A percentile compares a stretch with the other conserved stretches of the same genome.
Evolutionary conservation across 2,329 filamentous ascomycete genomes (phyloP).

Genomic region (Diplodia scrobiculata): DNA sequence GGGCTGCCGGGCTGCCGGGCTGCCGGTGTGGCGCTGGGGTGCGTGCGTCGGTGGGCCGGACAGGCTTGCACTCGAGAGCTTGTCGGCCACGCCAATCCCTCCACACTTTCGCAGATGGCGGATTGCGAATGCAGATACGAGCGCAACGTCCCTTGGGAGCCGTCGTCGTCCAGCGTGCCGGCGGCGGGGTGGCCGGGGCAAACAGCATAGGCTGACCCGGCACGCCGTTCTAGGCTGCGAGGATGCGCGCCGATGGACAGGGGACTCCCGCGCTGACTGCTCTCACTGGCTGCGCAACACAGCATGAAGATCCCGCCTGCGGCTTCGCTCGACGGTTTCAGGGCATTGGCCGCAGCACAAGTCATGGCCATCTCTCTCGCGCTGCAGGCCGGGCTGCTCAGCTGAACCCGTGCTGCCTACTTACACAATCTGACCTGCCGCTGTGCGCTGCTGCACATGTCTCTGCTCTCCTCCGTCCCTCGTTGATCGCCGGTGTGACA

Average conservation of each 20-base stretch:
- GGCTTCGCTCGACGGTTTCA: not conserved
- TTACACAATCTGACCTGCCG: slow-evolving; percentile 15
- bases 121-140: slow-evolving; percentile 9
- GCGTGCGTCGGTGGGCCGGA: not conserved
- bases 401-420: not conserved
- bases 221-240: slow-evolving; percentile 2
- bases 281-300: slow-evolving; percentile 1
- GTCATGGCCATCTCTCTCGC: slow-evolving; percentile 1
- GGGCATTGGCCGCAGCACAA: not conserved
- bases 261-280: not conserved
- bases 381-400: slow-evolving; percentile 1
- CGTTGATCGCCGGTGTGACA: slow-evolving; percentile 6
- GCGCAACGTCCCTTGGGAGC: slow-evolving; percentile 3
- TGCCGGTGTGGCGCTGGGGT: not conserved
- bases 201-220: slow-evolving; percentile 3
- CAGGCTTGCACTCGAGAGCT: not conserved
- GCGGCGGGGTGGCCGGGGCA: not conserved
- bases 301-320: slow-evolving; percentile 9
- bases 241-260: slow-evolving; percentile 18
- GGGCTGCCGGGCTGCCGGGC: not conserved
- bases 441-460: not conserved
- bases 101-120: not conserved
- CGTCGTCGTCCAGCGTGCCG: not conserved
- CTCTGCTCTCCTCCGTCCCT: not conserved
- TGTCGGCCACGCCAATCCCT: slow-evolving; percentile 3